Conservation (phyloP, 495 filamentous ascomycete species). For the Aspergillus hancockii region DNA sequence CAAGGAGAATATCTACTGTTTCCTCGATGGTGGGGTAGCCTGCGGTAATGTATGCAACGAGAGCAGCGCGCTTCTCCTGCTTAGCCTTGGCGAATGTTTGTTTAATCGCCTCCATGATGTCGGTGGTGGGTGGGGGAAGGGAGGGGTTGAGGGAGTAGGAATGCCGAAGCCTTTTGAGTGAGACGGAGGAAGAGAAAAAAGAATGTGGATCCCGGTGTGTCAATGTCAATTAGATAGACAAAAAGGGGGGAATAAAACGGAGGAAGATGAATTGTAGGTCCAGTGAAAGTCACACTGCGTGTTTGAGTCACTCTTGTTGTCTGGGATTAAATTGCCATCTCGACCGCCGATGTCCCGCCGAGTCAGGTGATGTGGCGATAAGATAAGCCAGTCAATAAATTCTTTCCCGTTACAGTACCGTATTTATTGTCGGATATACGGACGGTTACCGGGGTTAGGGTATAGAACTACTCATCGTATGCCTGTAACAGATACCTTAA, state of each 20-base stretch:
- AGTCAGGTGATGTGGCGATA: conserved; percentile 31
- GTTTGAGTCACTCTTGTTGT: not conserved
- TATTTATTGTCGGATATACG: not conserved
- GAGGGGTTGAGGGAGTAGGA: conserved; percentile 11
- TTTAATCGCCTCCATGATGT: conserved; percentile 76
- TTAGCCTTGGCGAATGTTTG: conserved; percentile 87
- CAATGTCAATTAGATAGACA: not conserved
- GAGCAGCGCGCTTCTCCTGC: conserved; percentile 62
- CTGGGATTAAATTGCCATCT: not conserved
- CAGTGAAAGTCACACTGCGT: not conserved
- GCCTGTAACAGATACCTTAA: not conserved
- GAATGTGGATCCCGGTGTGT: not conserved
- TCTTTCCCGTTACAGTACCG: not conserved
- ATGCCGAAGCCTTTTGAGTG: not conserved
- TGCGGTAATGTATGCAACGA: conserved; percentile 96
- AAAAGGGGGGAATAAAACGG: conserved; percentile 8
- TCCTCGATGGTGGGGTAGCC: conserved; percentile 85
- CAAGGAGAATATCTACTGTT: conserved; percentile 80
- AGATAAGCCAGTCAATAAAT: conserved; percentile 17
- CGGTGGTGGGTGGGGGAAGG: conserved; percentile 18
- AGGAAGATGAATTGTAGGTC: conserved; percentile 1
- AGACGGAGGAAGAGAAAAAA: not conserved
- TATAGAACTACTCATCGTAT: not conserved
- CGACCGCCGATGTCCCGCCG: not conserved
- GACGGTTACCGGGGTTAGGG: conserved; percentile 1